Percentiles rank a stretch among this genome's conserved stretches.
Conservation (phyloP, 306 rosid genomes). For the Vigna reflexopilosa region DNA sequence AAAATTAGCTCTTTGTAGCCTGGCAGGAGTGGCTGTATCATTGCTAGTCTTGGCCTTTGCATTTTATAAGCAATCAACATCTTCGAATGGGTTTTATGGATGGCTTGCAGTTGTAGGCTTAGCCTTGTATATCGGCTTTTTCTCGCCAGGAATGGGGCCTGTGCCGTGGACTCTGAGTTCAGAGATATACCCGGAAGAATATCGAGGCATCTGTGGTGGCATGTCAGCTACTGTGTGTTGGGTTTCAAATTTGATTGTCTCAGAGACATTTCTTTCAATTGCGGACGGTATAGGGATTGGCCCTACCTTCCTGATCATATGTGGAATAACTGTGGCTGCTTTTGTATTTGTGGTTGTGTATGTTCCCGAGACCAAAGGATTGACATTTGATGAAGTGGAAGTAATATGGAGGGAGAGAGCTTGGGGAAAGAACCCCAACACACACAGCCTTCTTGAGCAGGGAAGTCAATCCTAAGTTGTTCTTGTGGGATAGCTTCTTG, state of each 20-base stretch:
- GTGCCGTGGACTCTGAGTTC: constrained; percentile 96
- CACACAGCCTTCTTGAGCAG: constrained; percentile 67
- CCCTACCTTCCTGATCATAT: constrained; percentile 74
- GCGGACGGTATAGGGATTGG: constrained; percentile 72
- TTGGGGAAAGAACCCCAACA: constrained; percentile 64
- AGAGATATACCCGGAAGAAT: constrained; percentile 92
- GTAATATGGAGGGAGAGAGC: constrained; percentile 91
- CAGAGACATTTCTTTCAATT: constrained; percentile 77
- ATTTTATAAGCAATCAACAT: constrained; percentile 60
- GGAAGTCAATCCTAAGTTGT: constrained; percentile 48
- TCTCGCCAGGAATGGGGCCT: constrained; percentile 96
- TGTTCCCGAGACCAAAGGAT: constrained; percentile 91
- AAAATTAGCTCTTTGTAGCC: constrained; percentile 79
- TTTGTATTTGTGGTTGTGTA: constrained; percentile 64
- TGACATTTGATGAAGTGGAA: constrained; percentile 95
- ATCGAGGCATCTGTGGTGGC: constrained; percentile 88
- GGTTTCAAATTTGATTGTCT: constrained; percentile 86
- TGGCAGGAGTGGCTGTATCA: constrained; percentile 71
- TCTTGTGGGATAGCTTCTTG: not conserved
- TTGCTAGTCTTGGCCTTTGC: constrained; percentile 62
- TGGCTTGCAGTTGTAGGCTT: constrained; percentile 76
- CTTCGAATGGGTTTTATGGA: constrained; percentile 58
- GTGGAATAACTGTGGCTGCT: constrained; percentile 66
- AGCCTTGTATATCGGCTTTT: constrained; percentile 72
- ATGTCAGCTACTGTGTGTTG: constrained; percentile 93